Evolutionary conservation across 192 early-diverging fungal genomes (phyloP), one percentile per base, ranked within the genome.

Genomic region (Nowakowskiella sp.): DNA sequence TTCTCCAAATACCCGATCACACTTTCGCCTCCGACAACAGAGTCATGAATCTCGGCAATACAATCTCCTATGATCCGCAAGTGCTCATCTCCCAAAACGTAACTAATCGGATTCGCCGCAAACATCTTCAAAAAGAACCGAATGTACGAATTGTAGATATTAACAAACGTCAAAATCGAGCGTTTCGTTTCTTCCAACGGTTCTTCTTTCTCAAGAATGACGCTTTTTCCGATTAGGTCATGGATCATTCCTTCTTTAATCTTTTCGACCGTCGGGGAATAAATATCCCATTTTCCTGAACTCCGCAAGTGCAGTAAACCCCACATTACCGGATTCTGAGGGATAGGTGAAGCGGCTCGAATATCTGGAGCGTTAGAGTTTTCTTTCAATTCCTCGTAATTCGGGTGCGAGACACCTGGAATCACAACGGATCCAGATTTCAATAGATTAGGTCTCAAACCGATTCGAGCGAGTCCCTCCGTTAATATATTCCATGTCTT

Each of bases 141-240:
- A 39, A 13, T 39, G 36, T 39, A 39, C 36, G 36, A 39, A 19
- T 39, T 39, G 36, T 39, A 39, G 36, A 39, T 39, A 19, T 39
- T 39, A 19, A 39, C 19, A 39, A 39, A 39, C 36, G 36, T 39
- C 13, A 39, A 19, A 39, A 39, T 39, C 36, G 36, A 19, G 36
- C 19, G 19, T 13, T 13, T 19, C 36, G 36, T 39, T 39, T 13
- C 13, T 19, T 13, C 13, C 36, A 39, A 13, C 13, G 36, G 19
- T 19, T 39, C 13, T 13, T 39, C 19, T 39, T 13, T 13, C 36
- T 39, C 13, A 13, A 13, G 19, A 39, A 19, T 13, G 13, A n/a
- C n/a, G n/a, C n/a, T n/a, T n/a, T 13, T 13, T 19, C 36, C 36
- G 36, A 39, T 19, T 19, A 39, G 36, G 19, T 39, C 36, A 39